Evolutionary conservation across 495 filamentous ascomycete species (phyloP).

Genomic region (Jackrogersella multiformis): DNA sequence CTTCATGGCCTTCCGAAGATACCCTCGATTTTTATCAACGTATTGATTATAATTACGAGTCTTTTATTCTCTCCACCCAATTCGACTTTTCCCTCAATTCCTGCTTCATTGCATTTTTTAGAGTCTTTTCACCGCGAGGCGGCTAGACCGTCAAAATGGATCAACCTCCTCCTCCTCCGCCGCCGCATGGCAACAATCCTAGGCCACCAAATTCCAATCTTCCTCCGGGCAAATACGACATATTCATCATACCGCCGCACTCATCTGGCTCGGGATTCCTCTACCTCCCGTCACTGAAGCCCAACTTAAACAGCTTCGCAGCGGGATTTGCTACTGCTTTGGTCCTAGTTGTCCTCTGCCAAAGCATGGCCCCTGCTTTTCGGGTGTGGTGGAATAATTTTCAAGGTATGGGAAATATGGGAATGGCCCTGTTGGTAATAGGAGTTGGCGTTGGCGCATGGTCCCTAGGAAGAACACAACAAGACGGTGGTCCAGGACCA

Average conservation of each 20-base stretch:
- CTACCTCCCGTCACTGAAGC: constrained; percentile 88
- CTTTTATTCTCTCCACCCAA: constrained; percentile 31
- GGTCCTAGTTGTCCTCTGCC: constrained; percentile 69
- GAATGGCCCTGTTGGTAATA: constrained; percentile 68
- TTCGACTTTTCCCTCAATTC: constrained; percentile 18
- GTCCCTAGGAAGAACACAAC: constrained; percentile 74
- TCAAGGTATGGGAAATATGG: constrained; percentile 67
- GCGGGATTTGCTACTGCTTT: constrained; percentile 82
- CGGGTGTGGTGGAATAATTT: constrained; percentile 73
- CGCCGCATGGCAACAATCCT: constrained; percentile 72
- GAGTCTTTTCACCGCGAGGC: constrained; percentile 16
- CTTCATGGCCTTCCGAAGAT: constrained; percentile 52
- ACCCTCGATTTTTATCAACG: constrained; percentile 37
- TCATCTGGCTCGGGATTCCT: constrained; percentile 90
- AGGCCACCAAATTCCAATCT: constrained; percentile 58
- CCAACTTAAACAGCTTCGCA: constrained; percentile 88
- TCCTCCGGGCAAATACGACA: constrained; percentile 89
- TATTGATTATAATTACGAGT: constrained; percentile 38
- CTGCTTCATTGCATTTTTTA: constrained; percentile 12
- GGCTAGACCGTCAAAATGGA: constrained; percentile 33
- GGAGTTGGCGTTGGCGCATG: constrained; percentile 79
- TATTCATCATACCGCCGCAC: constrained; percentile 96
- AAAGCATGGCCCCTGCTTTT: constrained; percentile 73
- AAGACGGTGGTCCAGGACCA: constrained; percentile 51
- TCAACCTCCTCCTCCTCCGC: constrained; percentile 44